phyloP scores from a whole-genome alignment of 306 rosid genomes.

The Acacia crassicarpa region DNA sequence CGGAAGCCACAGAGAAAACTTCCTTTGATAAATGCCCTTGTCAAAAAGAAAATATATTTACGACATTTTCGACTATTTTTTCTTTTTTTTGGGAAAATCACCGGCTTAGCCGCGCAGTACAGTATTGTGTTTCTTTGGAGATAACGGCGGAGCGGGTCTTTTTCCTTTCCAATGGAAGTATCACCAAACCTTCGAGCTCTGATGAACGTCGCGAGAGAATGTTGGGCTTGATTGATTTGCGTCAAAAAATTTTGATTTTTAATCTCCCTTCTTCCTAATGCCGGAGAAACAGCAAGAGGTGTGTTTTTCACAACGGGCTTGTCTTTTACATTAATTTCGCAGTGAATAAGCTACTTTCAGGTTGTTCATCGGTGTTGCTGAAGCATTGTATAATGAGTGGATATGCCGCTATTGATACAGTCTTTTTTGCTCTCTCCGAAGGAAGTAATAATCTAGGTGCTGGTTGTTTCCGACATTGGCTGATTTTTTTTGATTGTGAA shows the following conservation, averaged over 20 bases:
- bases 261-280: not conserved
- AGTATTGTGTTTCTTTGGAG: not conserved
- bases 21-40: not conserved
- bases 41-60: not conserved
- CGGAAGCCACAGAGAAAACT: not conserved
- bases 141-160: constrained; percentile 4
- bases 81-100: not conserved
- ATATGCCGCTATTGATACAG: not conserved
- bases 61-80: not conserved
- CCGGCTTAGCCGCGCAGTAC: not conserved
- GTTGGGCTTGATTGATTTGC: constrained; percentile 20
- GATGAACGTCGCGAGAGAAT: not conserved
- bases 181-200: not conserved
- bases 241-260: constrained; percentile 13
- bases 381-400: not conserved
- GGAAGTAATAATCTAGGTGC: not conserved
- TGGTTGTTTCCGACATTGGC: constrained; percentile 13
- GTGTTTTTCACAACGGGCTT: not conserved
- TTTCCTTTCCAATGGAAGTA: not conserved
- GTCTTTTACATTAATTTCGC: not conserved
- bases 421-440: constrained; percentile 1
- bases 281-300: constrained; percentile 1
- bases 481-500: constrained; percentile 4
- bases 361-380: constrained; percentile 4
- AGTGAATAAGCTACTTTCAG: constrained; percentile 24